These are phyloP conservation scores for Diaporthe capsici DNA, from an alignment of 2,329 filamentous ascomycete species.

Conservation along the genomic window DNA sequence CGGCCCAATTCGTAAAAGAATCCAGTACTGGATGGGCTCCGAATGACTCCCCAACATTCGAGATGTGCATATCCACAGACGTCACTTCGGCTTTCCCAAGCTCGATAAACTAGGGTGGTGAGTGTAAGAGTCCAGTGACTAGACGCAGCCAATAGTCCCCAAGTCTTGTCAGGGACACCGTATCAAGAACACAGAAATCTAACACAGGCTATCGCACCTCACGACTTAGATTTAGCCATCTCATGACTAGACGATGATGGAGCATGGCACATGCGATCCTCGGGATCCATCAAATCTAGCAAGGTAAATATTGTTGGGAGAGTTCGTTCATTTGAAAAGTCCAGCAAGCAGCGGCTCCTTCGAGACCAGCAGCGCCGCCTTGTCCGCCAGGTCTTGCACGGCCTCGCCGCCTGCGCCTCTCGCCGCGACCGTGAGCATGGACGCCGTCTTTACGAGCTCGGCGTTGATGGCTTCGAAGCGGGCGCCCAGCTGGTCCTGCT, in stretches of 20 bases:
- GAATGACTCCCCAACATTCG: too few relatives aligned
- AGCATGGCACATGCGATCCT: background rate
- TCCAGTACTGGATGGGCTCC: too few relatives aligned
- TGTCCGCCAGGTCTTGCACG: conserved; percentile 47
- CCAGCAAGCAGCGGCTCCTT: conserved; percentile 52
- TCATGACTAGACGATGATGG: background rate
- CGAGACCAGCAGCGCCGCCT: conserved; percentile 52
- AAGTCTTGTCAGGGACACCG: too few relatives aligned
- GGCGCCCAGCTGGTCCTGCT: conserved; percentile 43
- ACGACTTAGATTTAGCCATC: too few relatives aligned
- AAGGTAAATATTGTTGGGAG: background rate
- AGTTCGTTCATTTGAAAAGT: conserved; percentile 48
- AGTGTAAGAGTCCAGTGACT: background rate
- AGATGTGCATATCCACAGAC: background rate
- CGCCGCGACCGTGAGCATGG: conserved; percentile 54
- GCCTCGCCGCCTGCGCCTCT: conserved; percentile 40
- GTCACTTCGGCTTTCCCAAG: background rate
- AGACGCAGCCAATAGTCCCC: background rate
- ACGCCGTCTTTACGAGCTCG: conserved; percentile 52
- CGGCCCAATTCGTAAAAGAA: background rate
- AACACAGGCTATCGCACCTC: background rate
- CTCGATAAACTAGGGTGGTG: rapidly evolving
- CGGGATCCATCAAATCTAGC: background rate
- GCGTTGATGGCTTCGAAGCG: conserved; percentile 53
- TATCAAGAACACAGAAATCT: background rate